A percentile compares a stretch with the other conserved stretches of the same genome.
These are phyloP conservation scores for Hirsutella thompsonii DNA, from an alignment of 2,329 filamentous ascomycete genomes.

Conservation along the genomic window DNA sequence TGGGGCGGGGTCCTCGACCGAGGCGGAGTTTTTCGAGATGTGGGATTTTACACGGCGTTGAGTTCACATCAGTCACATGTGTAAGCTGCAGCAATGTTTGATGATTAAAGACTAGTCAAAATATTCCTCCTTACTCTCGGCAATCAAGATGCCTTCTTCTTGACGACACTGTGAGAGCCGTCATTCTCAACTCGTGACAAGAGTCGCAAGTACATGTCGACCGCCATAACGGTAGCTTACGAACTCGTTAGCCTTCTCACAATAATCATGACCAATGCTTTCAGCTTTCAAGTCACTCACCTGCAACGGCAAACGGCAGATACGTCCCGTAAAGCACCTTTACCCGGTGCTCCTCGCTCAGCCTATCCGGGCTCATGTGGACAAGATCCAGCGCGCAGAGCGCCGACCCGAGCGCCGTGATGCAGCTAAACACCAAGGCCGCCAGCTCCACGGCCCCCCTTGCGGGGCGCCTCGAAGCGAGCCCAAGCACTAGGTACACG, in stretches of 20 bases:
- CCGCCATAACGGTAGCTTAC: constrained; percentile 33
- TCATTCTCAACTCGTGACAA: constrained; percentile 24
- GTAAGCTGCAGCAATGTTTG: no score
- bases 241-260: no score
- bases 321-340: constrained; percentile 35
- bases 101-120: no score
- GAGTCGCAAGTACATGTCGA: constrained; percentile 43
- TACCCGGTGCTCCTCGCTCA: constrained; percentile 29
- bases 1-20: no score
- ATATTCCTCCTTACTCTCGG: background rate
- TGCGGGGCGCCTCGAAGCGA: constrained; percentile 21
- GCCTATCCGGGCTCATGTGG: constrained; percentile 32
- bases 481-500: constrained; percentile 29
- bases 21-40: no score
- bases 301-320: constrained; percentile 36
- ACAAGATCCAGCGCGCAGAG: constrained; percentile 37
- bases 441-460: constrained; percentile 32
- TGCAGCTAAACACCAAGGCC: constrained; percentile 35
- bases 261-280: no score
- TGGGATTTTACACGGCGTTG: background rate
- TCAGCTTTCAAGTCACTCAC: constrained; percentile 26
- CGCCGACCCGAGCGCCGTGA: constrained; percentile 37
- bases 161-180: constrained; percentile 9
- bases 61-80: background rate
- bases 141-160: constrained; percentile 22